These are phyloP conservation scores for Nidula microcarpa DNA, from an alignment of 768 basidiomycete genomes.

Conservation along the genomic window DNA sequence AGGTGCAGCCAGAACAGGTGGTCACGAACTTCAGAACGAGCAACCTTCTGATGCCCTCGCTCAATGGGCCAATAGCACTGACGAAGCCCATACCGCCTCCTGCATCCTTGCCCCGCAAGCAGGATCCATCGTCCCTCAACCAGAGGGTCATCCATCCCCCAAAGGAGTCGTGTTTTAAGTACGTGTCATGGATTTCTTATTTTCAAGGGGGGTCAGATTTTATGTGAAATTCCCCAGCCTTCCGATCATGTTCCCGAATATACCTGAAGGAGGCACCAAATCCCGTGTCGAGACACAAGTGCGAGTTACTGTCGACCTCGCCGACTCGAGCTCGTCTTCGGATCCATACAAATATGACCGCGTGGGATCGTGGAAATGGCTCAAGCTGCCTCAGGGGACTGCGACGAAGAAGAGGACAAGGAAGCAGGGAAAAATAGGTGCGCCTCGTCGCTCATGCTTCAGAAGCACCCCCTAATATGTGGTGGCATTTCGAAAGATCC, in stretches of 20 bases:
- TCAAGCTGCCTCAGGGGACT: constrained; percentile 76
- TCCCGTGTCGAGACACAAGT: constrained; percentile 96
- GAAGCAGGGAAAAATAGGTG: constrained; percentile 82
- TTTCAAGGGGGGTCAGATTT: background rate
- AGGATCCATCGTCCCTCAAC: constrained; percentile 42
- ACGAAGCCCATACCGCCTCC: constrained; percentile 71
- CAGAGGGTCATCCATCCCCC: constrained; percentile 68
- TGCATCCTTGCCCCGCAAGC: constrained; percentile 52
- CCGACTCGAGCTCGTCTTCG: constrained; percentile 59
- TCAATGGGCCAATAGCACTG: constrained; percentile 37
- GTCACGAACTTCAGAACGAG: constrained; percentile 23
- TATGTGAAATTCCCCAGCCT: constrained; percentile 40
- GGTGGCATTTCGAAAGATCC: constrained; percentile 44
- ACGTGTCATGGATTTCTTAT: constrained; percentile 17
- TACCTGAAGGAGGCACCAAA: constrained; percentile 82
- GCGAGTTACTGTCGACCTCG: constrained; percentile 77
- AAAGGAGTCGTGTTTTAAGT: constrained; percentile 78
- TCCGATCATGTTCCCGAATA: constrained; percentile 78
- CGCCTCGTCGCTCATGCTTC: constrained; percentile 8
- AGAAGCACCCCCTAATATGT: too few relatives aligned
- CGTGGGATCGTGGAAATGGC: constrained; percentile 89
- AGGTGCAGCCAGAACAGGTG: constrained; percentile 14
- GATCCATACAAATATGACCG: constrained; percentile 69
- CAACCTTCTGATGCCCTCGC: constrained; percentile 26
- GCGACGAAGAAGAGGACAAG: constrained; percentile 82